These are phyloP conservation scores for Penicillium waksmanii DNA, from an alignment of 495 filamentous ascomycete genomes.

Conservation along the genomic window DNA sequence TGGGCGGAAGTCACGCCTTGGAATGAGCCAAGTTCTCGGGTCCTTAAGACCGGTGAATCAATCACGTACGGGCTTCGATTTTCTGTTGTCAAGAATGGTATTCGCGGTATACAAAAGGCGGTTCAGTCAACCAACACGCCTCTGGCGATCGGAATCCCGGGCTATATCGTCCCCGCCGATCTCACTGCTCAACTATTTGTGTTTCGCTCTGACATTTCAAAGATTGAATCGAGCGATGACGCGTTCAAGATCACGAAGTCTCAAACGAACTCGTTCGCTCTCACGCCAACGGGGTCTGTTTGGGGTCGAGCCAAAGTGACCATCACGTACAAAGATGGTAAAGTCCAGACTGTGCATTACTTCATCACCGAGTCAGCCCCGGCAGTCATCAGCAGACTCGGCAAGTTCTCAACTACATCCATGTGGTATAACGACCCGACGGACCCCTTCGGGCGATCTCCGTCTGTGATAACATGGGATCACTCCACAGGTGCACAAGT, in stretches of 20 bases:
- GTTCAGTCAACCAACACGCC: slow-evolving; percentile 43
- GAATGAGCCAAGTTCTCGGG: slow-evolving; percentile 50
- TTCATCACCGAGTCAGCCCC: slow-evolving; percentile 46
- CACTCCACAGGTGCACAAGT: slow-evolving; percentile 40
- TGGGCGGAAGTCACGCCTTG: slow-evolving; percentile 48
- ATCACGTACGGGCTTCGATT: slow-evolving; percentile 50
- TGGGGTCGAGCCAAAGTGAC: slow-evolving; percentile 44
- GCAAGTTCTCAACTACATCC: slow-evolving; percentile 41
- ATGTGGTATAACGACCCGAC: slow-evolving; percentile 48
- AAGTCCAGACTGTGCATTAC: slow-evolving; percentile 53
- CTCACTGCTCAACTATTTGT: slow-evolving; percentile 43
- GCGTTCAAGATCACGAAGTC: slow-evolving; percentile 26
- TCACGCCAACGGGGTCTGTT: slow-evolving; percentile 10
- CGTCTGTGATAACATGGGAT: slow-evolving; percentile 55
- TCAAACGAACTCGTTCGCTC: slow-evolving; percentile 9
- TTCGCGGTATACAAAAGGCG: slow-evolving; percentile 43
- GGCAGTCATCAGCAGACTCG: slow-evolving; percentile 34
- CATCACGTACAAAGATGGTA: slow-evolving; percentile 44
- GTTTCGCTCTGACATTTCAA: slow-evolving; percentile 22
- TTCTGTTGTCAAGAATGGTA: slow-evolving; percentile 39
- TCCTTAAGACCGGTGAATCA: slow-evolving; percentile 41
- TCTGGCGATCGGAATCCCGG: slow-evolving; percentile 48
- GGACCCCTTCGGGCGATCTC: slow-evolving; percentile 52
- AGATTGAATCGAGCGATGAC: slow-evolving; percentile 22
- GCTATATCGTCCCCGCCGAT: slow-evolving; percentile 51